Evolutionary conservation across 805 yeast species (phyloP).

Genomic region (Lipomyces sp.): DNA sequence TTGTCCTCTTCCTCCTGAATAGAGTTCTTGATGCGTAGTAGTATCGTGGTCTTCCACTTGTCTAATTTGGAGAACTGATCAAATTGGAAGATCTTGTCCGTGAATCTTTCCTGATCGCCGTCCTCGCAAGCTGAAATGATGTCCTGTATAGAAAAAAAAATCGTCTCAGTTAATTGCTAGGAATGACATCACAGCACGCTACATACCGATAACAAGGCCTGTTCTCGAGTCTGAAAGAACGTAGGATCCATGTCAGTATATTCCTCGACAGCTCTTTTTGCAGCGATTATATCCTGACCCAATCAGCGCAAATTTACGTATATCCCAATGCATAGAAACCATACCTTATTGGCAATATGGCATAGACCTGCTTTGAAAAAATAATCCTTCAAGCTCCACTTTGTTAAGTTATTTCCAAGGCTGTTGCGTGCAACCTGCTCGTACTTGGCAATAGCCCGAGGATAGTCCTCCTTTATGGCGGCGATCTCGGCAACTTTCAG

Average conservation of each 20-base stretch:
- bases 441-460: constrained; percentile 74
- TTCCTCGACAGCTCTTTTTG: constrained; percentile 68
- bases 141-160: constrained; percentile 45
- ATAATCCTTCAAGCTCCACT: constrained; percentile 93
- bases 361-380: constrained; percentile 83
- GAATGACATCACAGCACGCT: not conserved
- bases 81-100: constrained; percentile 75
- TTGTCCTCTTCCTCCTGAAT: constrained; percentile 65
- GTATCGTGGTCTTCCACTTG: constrained; percentile 83
- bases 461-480: constrained; percentile 74
- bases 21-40: constrained; percentile 77
- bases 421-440: constrained; percentile 79
- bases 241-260: constrained; percentile 73
- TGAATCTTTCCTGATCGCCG: constrained; percentile 77
- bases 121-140: constrained; percentile 74
- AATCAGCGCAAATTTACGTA: not conserved
- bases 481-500: constrained; percentile 87
- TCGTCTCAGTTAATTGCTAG: not conserved
- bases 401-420: constrained; percentile 72
- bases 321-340: not conserved
- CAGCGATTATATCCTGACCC: constrained; percentile 74
- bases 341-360: constrained; percentile 68
- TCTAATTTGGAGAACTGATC: constrained; percentile 90
- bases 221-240: constrained; percentile 73
- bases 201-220: constrained; percentile 56